Percentiles rank a stretch among this genome's conserved stretches.
Evolutionary conservation across 371 early-diverging fungal genomes (phyloP).

Genomic region (Mucor irregularis): DNA sequence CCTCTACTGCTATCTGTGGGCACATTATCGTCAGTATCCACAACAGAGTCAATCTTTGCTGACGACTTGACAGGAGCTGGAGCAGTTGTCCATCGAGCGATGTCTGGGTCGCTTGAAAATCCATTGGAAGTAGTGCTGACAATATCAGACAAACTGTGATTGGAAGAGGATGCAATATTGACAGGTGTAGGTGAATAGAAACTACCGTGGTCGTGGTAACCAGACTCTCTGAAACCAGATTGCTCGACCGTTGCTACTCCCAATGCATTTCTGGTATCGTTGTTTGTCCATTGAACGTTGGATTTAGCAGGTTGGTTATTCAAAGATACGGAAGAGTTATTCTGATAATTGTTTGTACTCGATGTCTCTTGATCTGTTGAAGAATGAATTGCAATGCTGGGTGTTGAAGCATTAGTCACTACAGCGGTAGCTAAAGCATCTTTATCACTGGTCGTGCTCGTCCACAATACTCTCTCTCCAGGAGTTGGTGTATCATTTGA

Average conservation of each 20-base stretch:
- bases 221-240: background rate
- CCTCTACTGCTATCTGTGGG: background rate
- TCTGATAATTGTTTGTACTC: background rate
- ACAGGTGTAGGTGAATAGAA: background rate
- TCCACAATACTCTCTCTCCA: slow-evolving; percentile 20
- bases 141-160: slow-evolving; percentile 1
- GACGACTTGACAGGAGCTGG: background rate
- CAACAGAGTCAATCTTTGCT: background rate
- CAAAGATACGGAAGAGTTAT: background rate
- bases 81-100: slow-evolving; percentile 38
- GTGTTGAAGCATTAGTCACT: background rate
- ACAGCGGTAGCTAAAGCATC: slow-evolving; percentile 3
- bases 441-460: background rate
- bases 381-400: background rate
- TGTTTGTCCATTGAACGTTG: slow-evolving; percentile 32
- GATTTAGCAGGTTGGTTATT: background rate
- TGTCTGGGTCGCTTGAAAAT: slow-evolving; percentile 37
- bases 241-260: slow-evolving; percentile 41
- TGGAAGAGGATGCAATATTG: background rate
- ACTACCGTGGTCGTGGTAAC: background rate
- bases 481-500: background rate
- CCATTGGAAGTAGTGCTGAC: slow-evolving; percentile 7
- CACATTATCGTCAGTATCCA: no score
- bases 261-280: slow-evolving; percentile 42
- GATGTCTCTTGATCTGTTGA: background rate